These are phyloP conservation scores for Neofusicoccum sp. DNA, from an alignment of 2,329 filamentous ascomycete species.

Conservation along the genomic window DNA sequence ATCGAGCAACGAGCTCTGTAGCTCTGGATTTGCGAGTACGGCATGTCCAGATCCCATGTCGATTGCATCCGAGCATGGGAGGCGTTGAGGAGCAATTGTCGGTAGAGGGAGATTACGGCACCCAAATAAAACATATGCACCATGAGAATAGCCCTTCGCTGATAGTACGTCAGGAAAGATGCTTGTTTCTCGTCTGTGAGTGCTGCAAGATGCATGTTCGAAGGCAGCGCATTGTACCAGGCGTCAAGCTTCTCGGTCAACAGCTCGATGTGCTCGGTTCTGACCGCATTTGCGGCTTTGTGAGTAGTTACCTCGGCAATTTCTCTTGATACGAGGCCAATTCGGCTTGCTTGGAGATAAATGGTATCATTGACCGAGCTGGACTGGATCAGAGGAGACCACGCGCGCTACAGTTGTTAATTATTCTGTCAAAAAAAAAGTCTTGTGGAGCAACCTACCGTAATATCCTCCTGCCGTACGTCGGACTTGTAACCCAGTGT, in stretches of 20 bases:
- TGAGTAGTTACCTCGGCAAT: constrained; percentile 27
- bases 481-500: constrained; percentile 37
- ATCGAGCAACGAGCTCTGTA: constrained; percentile 34
- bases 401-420: constrained; percentile 1
- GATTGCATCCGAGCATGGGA: constrained; percentile 26
- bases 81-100: constrained; percentile 34
- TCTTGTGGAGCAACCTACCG: neutral
- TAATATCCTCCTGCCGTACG: constrained; percentile 29
- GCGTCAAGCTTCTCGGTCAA: constrained; percentile 29
- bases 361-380: constrained; percentile 32
- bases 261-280: constrained; percentile 6
- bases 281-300: neutral
- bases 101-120: constrained; percentile 36
- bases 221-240: constrained; percentile 35
- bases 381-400: neutral
- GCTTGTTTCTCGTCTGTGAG: constrained; percentile 29
- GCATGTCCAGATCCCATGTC: constrained; percentile 26
- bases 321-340: constrained; percentile 36
- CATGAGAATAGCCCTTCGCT: constrained; percentile 37
- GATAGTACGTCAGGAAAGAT: constrained; percentile 27
- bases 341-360: constrained; percentile 34
- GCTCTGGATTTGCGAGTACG: constrained; percentile 27
- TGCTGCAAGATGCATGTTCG: constrained; percentile 30
- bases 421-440: too few species aligned
- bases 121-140: constrained; percentile 39